Conservation (phyloP, 2,329 filamentous ascomycete genomes). For the Sclerotinia sclerotiorum region DNA sequence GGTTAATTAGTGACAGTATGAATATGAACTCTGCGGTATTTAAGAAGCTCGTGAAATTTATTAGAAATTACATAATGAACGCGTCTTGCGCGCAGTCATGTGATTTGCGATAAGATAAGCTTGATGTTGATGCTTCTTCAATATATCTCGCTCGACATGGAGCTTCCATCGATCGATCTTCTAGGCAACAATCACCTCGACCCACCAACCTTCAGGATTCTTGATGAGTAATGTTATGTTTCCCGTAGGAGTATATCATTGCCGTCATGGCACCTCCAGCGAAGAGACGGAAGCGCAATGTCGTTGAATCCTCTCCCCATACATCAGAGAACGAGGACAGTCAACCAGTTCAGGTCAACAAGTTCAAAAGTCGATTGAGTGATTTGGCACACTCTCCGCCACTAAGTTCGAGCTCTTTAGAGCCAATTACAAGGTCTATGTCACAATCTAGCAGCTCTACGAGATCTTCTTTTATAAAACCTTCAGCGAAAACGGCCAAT, state of each 20-base stretch:
- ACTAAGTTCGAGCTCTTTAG: conserved; percentile 13
- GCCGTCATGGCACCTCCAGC: conserved; percentile 40
- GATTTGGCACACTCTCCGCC: conserved; percentile 34
- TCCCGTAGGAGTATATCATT: conserved; percentile 5
- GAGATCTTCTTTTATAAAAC: conserved; percentile 29
- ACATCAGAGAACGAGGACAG: conserved; percentile 53
- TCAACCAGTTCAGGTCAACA: conserved; percentile 36
- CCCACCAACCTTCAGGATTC: not conserved
- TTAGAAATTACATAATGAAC: not conserved
- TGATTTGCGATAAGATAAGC: conserved; percentile 10
- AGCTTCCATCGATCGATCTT: not conserved
- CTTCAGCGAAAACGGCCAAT: conserved; percentile 35
- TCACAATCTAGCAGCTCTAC: conserved; percentile 32
- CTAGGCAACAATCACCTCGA: conserved; percentile 11
- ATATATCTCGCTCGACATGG: not conserved
- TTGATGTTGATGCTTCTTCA: not conserved
- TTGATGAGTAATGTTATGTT: conserved; percentile 8
- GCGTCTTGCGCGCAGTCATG: not conserved
- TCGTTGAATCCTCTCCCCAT: conserved; percentile 42
- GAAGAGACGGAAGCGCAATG: conserved; percentile 55
- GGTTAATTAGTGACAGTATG: no score
- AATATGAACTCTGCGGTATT: no score
- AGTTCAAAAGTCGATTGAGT: conserved; percentile 28
- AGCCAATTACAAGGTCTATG: conserved; percentile 21
- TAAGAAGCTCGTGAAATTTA: not conserved